These are phyloP conservation scores for Solanum sitiens DNA, from an alignment of 257 asterid genomes.

Conservation along the genomic window DNA sequence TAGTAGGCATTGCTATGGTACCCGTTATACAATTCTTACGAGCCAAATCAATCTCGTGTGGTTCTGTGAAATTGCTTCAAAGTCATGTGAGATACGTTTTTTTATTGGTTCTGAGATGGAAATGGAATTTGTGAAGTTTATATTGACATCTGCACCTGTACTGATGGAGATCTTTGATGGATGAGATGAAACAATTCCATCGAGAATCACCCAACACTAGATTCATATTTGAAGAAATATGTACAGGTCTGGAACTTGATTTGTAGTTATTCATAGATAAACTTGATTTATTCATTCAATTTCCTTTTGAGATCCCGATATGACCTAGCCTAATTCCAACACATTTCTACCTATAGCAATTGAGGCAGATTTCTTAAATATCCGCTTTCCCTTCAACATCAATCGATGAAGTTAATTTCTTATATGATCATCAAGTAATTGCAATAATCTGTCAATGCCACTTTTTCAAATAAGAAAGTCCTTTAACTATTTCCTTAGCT, in stretches of 20 bases:
- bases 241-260: neutral
- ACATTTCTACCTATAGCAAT: too few relatives aligned
- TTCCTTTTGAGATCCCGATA: too few relatives aligned
- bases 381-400: neutral
- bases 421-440: neutral
- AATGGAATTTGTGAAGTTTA: neutral
- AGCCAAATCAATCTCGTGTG: neutral
- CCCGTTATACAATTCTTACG: neutral
- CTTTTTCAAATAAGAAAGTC: neutral
- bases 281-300: too few relatives aligned
- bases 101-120: neutral
- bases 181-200: conserved; percentile 35
- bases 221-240: neutral
- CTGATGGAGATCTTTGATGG: conserved; percentile 37
- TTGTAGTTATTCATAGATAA: neutral
- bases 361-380: neutral
- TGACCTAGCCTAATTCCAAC: too few relatives aligned
- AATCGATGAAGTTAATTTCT: neutral
- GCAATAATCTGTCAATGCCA: neutral
- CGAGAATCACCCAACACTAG: conserved; percentile 28
- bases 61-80: neutral
- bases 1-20: neutral
- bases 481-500: neutral
- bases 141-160: conserved; percentile 26
- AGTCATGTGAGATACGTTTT: neutral